A percentile compares a stretch with the other conserved stretches of the same genome.
These are phyloP conservation scores for Trifolium subterraneum DNA, from an alignment of 306 rosid genomes.

Conservation along the genomic window DNA sequence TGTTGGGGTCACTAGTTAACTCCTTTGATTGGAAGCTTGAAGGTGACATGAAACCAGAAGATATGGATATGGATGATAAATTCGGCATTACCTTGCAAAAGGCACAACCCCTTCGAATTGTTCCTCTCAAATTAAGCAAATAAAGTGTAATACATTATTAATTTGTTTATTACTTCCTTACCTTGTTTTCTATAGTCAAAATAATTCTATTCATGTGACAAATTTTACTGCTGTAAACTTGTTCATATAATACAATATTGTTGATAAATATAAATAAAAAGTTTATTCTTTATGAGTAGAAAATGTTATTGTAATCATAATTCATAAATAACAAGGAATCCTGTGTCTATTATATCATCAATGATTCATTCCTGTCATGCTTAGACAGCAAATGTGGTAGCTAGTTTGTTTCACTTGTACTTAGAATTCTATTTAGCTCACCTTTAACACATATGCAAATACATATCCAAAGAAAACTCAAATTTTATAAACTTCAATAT, in stretches of 20 bases:
- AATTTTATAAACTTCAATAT: too few species aligned
- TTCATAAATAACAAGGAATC: neutral
- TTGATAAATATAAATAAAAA: neutral
- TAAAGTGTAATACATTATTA: neutral
- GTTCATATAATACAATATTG: neutral
- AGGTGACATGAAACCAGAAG: conserved; percentile 1
- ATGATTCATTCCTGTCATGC: neutral
- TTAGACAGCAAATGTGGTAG: neutral
- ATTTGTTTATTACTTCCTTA: neutral
- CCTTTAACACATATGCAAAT: neutral
- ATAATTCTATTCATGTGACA: neutral
- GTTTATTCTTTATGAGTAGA: neutral
- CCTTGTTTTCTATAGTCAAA: neutral
- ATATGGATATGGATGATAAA: conserved; percentile 32
- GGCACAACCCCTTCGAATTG: conserved; percentile 26
- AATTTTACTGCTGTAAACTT: neutral
- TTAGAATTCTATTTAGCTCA: neutral
- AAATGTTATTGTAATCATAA: neutral
- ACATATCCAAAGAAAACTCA: too few species aligned
- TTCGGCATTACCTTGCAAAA: conserved; percentile 41
- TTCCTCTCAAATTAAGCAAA: conserved; percentile 10
- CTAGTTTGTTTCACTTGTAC: neutral
- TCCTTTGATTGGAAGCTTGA: conserved; percentile 46
- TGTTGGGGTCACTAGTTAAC: conserved; percentile 38
- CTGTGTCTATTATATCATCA: neutral